Evolutionary conservation across 208 protist species (phyloP).

Genomic region (Crithidia sp.): DNA sequence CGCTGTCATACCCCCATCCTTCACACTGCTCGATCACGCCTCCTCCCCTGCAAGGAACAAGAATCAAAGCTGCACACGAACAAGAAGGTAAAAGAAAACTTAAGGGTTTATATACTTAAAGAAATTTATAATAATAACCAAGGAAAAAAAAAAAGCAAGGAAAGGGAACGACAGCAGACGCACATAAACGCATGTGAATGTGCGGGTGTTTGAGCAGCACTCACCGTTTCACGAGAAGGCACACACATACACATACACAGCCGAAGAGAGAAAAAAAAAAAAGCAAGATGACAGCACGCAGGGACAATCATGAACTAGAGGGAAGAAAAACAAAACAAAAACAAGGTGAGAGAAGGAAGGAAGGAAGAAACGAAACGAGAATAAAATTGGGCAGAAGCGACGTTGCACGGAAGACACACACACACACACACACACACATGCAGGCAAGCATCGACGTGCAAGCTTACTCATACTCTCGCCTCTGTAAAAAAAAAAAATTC

Average conservation of each 20-base stretch:
- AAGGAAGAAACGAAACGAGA: background rate
- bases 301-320: background rate
- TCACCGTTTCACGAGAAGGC: background rate
- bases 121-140: no score
- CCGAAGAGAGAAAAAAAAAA: background rate
- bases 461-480: background rate
- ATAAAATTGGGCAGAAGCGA: background rate
- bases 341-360: background rate
- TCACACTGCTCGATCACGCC: background rate
- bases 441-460: background rate
- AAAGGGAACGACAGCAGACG: no score
- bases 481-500: background rate
- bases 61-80: no score
- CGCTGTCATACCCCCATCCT: background rate
- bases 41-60: no score
- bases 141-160: no score
- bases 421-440: slow-evolving; percentile 4
- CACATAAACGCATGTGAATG: no score
- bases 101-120: no score
- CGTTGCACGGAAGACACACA: background rate
- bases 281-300: background rate
- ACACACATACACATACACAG: background rate
- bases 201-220: no score
- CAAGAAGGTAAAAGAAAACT: no score
- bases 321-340: background rate